A percentile compares a stretch with the other conserved stretches of the same genome.
phyloP scores from a whole-genome alignment of 169 alveolate species.

The Condylostoma magnum region DNA sequence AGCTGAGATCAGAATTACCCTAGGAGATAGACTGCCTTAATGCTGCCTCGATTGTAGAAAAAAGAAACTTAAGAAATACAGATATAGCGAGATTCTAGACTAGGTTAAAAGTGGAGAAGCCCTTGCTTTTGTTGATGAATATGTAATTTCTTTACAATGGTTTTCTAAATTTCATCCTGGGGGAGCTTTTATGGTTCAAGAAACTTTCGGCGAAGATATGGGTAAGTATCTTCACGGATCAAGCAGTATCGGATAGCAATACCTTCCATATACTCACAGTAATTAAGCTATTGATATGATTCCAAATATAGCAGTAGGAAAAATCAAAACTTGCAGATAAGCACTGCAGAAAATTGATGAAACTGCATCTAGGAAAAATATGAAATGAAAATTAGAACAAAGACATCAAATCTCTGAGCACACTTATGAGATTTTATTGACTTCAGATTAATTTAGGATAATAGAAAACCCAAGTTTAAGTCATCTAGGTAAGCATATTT shows the following conservation, averaged over 20 bases:
- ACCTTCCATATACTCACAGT: constrained; percentile 15
- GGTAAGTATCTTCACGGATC: constrained; percentile 18
- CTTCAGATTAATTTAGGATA: too few relatives aligned
- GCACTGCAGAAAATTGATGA: neutral
- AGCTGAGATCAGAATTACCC: too few relatives aligned
- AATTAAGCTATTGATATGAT: neutral
- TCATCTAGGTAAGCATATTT: too few relatives aligned
- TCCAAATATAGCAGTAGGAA: neutral
- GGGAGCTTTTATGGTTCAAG: constrained; percentile 24
- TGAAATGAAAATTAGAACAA: neutral
- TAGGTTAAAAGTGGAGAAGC: too few relatives aligned
- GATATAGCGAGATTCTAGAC: too few relatives aligned
- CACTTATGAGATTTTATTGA: neutral
- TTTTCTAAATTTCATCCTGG: too few relatives aligned
- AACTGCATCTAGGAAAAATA: neutral
- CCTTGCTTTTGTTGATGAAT: too few relatives aligned
- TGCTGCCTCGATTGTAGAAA: too few relatives aligned
- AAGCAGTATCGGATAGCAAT: neutral
- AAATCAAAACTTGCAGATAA: neutral
- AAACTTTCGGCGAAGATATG: constrained; percentile 11
- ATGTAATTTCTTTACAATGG: too few relatives aligned
- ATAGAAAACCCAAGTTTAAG: too few relatives aligned
- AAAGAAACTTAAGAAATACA: too few relatives aligned
- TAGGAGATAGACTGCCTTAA: too few relatives aligned
- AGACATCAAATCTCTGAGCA: neutral